Evolutionary conservation across 2,329 filamentous ascomycete genomes (phyloP).

Genomic region (Fusarium palustre): DNA sequence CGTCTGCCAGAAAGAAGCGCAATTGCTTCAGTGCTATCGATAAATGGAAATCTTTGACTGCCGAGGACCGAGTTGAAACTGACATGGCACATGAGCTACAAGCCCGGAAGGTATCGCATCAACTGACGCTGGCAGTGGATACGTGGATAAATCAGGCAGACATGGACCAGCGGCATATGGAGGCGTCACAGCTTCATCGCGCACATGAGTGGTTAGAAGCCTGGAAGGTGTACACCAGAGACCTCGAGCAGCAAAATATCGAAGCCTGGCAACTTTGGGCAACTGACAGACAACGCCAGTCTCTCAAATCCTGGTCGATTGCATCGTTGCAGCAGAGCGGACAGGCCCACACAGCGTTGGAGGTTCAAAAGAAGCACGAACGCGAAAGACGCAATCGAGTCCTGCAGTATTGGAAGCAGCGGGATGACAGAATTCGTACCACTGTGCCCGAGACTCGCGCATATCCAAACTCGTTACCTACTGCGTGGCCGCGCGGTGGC

Average conservation of each 20-base stretch:
- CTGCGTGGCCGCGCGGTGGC: conserved; percentile 41
- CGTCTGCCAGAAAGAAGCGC: conserved; percentile 49
- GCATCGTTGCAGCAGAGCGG: conserved; percentile 53
- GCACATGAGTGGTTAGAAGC: conserved; percentile 35
- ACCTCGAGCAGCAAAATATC: conserved; percentile 43
- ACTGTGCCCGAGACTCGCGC: conserved; percentile 12
- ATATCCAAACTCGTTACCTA: conserved; percentile 29
- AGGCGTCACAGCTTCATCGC: conserved; percentile 39
- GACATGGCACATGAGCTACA: conserved; percentile 34
- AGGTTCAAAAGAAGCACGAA: conserved; percentile 50
- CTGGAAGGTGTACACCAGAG: conserved; percentile 42
- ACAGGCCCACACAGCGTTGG: conserved; percentile 53
- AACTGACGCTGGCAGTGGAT: conserved; percentile 21
- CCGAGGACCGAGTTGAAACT: conserved; percentile 18
- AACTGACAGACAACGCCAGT: conserved; percentile 49
- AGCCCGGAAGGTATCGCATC: conserved; percentile 16
- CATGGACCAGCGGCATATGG: conserved; percentile 31
- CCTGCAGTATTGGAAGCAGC: conserved; percentile 50
- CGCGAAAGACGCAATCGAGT: conserved; percentile 49
- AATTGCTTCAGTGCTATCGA: conserved; percentile 51
- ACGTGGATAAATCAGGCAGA: conserved; percentile 41
- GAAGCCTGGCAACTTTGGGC: conserved; percentile 51
- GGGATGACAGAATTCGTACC: conserved; percentile 29
- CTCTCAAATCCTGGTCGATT: conserved; percentile 54
- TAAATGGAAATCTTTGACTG: conserved; percentile 46